Percentiles rank a stretch among this genome's conserved stretches.
Conservation (phyloP, 2,329 filamentous ascomycete species). For the Rutstroemia sp. region DNA sequence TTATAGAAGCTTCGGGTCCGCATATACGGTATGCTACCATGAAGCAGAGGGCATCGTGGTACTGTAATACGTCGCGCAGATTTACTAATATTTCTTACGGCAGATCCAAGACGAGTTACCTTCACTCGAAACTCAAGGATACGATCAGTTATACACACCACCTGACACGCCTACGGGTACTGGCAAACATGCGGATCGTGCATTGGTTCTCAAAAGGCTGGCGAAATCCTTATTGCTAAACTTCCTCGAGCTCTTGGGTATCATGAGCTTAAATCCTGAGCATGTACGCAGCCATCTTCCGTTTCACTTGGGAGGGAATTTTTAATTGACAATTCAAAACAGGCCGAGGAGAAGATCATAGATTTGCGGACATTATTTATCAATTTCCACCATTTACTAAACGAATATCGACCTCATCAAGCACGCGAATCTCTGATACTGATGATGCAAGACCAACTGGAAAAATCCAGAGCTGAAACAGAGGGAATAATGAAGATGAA, state of each 20-base stretch:
- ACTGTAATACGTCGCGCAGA: too few relatives aligned
- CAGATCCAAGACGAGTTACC: conserved; percentile 55
- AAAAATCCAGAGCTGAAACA: conserved; percentile 66
- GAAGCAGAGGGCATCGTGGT: not conserved
- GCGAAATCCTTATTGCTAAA: conserved; percentile 81
- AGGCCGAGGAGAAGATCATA: conserved; percentile 63
- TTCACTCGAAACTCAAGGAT: conserved; percentile 61
- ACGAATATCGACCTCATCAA: conserved; percentile 91
- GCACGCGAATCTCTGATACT: conserved; percentile 79
- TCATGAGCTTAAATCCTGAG: conserved; percentile 59
- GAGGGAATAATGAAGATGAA: conserved; percentile 58
- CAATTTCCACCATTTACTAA: conserved; percentile 89
- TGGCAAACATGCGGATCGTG: conserved; percentile 52
- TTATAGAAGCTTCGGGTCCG: conserved; percentile 68
- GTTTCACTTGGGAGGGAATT: not conserved
- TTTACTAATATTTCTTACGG: not conserved
- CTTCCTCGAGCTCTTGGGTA: conserved; percentile 76
- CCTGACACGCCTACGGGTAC: conserved; percentile 28
- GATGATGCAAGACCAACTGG: conserved; percentile 80
- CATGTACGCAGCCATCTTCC: conserved; percentile 31
- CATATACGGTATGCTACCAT: conserved; percentile 44
- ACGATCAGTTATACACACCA: conserved; percentile 58
- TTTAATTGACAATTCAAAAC: conserved; percentile 19
- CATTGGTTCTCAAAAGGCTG: conserved; percentile 65
- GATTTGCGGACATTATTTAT: conserved; percentile 78